Evolutionary conservation across 768 basidiomycete genomes (phyloP).

Genomic region (Leccinum ochraceum): DNA sequence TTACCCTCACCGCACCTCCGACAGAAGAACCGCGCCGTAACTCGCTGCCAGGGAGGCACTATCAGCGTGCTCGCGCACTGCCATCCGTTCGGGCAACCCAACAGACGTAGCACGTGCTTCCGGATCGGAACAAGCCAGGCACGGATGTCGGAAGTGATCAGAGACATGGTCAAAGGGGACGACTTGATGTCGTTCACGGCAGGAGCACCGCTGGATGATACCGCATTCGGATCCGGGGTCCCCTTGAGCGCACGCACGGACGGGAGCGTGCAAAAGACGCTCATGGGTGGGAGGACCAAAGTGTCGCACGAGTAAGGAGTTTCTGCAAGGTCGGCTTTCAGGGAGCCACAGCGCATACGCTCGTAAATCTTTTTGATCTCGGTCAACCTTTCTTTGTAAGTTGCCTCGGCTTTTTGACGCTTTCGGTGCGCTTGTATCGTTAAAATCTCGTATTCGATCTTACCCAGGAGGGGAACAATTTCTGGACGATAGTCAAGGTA

Average conservation of each 20-base stretch:
- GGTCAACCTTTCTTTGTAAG: slow-evolving; percentile 28
- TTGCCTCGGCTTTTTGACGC: slow-evolving; percentile 30
- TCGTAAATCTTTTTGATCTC: slow-evolving; percentile 47
- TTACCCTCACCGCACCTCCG: slow-evolving; percentile 44
- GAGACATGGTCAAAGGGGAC: slow-evolving; percentile 33
- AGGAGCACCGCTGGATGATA: not conserved
- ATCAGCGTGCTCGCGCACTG: slow-evolving; percentile 44
- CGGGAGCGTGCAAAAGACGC: slow-evolving; percentile 51
- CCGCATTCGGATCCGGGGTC: slow-evolving; percentile 20
- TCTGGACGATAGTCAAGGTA: slow-evolving; percentile 14
- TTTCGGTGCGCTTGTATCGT: slow-evolving; percentile 24
- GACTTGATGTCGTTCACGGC: slow-evolving; percentile 22
- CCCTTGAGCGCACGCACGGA: slow-evolving; percentile 40
- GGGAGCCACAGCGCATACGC: slow-evolving; percentile 40
- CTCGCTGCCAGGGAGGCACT: slow-evolving; percentile 57
- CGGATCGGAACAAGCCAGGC: slow-evolving; percentile 51
- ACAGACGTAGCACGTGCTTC: slow-evolving; percentile 40
- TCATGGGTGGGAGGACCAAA: slow-evolving; percentile 43
- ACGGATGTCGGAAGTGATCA: slow-evolving; percentile 46
- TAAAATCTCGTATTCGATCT: slow-evolving; percentile 34
- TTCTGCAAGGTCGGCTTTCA: not conserved
- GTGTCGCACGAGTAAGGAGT: not conserved
- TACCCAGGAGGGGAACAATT: slow-evolving; percentile 12
- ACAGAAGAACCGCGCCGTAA: slow-evolving; percentile 63
- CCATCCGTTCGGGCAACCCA: slow-evolving; percentile 55